These are phyloP conservation scores for Wakefieldia striispora DNA, from an alignment of 768 basidiomycete species.

Conservation along the genomic window DNA sequence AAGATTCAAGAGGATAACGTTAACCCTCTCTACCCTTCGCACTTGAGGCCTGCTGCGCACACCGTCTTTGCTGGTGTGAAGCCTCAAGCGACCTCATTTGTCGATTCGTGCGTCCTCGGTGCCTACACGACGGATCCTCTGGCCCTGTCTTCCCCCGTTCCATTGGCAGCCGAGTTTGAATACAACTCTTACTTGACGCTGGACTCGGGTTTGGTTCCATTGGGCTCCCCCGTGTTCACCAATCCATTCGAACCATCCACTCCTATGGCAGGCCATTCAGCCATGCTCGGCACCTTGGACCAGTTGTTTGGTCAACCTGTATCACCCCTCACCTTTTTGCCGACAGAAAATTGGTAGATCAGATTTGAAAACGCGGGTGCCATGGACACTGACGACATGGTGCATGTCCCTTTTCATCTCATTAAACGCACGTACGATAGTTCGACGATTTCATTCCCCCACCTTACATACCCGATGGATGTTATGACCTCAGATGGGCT, in stretches of 20 bases:
- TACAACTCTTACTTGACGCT: slow-evolving; percentile 7
- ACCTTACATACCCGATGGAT: slow-evolving; percentile 2
- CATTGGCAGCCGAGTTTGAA: slow-evolving; percentile 10
- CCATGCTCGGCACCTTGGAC: slow-evolving; percentile 24
- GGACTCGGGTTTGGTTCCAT: slow-evolving; percentile 8
- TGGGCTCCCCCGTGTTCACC: slow-evolving; percentile 29
- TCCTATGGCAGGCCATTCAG: slow-evolving; percentile 2
- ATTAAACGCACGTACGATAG: slow-evolving; percentile 5
- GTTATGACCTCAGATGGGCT: slow-evolving; percentile 3
- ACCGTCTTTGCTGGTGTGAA: slow-evolving; percentile 30
- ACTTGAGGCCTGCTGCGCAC: slow-evolving; percentile 19
- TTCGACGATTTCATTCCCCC: not conserved
- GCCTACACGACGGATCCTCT: slow-evolving; percentile 8
- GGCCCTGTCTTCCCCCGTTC: slow-evolving; percentile 3
- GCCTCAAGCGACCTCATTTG: slow-evolving; percentile 28
- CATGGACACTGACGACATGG: not conserved
- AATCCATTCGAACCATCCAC: slow-evolving; percentile 27
- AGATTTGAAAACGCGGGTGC: not conserved
- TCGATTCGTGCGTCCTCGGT: slow-evolving; percentile 26
- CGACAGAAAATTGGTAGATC: slow-evolving; percentile 15
- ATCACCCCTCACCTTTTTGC: slow-evolving; percentile 21
- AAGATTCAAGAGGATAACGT: not conserved
- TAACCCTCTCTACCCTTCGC: slow-evolving; percentile 15
- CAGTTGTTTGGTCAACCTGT: slow-evolving; percentile 32
- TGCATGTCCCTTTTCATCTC: not conserved